A percentile compares a stretch with the other conserved stretches of the same genome.
Conservation (phyloP, 139 green algal genomes). For the Monoraphidium neglectum region DNA sequence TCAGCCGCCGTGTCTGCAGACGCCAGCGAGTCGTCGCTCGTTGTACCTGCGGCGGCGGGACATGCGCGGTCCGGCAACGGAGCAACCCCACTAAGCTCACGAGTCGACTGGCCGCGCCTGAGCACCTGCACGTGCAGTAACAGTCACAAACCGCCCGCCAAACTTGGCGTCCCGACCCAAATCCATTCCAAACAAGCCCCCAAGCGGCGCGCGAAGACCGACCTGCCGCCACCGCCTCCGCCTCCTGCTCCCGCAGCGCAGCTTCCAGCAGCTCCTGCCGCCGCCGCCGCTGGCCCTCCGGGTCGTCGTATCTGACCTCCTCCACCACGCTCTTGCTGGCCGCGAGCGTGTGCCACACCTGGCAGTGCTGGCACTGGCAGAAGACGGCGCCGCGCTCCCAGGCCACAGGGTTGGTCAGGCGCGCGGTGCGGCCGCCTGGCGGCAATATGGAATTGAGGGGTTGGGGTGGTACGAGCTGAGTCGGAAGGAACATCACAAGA, state of each 20-base stretch:
- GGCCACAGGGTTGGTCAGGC: constrained; percentile 61
- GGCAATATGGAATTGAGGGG: too few relatives aligned
- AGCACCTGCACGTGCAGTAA: too few relatives aligned
- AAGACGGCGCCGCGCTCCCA: constrained; percentile 67
- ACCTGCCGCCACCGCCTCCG: constrained; percentile 4
- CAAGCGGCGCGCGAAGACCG: background rate
- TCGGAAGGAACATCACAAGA: background rate
- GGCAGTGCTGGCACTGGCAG: constrained; percentile 54
- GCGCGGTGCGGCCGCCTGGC: constrained; percentile 49
- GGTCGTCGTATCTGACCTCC: constrained; percentile 38
- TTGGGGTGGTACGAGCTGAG: too few relatives aligned
- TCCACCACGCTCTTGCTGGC: constrained; percentile 50
- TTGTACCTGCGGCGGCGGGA: too few relatives aligned
- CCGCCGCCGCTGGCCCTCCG: background rate
- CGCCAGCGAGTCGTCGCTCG: background rate
- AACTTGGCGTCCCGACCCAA: too few relatives aligned
- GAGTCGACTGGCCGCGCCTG: too few relatives aligned
- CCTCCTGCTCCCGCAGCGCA: too few relatives aligned
- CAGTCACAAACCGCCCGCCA: too few relatives aligned
- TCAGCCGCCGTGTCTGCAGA: background rate
- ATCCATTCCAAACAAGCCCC: background rate
- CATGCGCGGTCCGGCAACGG: too few relatives aligned
- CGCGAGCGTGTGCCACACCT: constrained; percentile 60
- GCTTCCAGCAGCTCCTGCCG: background rate
- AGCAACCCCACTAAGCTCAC: too few relatives aligned